Evolutionary conservation across 306 rosid species (phyloP), one percentile per base, ranked within the genome.

Genomic region (Hippophae rhamnoides): DNA sequence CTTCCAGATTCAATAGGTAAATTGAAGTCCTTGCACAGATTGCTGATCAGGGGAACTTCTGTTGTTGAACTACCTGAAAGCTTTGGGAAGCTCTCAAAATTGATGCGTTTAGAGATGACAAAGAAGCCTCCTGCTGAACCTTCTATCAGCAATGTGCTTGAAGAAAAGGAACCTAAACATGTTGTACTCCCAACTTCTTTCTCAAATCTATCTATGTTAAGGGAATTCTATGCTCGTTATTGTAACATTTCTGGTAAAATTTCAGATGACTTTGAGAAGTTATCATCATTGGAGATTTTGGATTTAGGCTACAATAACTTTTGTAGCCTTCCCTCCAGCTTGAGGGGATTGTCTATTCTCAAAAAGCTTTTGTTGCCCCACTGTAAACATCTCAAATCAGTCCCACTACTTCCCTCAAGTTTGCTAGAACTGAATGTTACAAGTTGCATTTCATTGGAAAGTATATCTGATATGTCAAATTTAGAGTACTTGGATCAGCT

Each of bases 391-490:
- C 75, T 81, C 60, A 62, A 43, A 55, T 70, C 79, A 64, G 71
- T 86, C 9, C 95, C 95, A 41, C 57, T 78, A 26, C 86, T 83
- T 79, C 90, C 95, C 61, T 70, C 95, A 7, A 76, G 85, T 66
- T 71, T 86, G 80, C 8, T 63, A 38, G 41, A 25, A 71, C 51
- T 86, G 54, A 61, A 79, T 43, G 70, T 59, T 63, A 78, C 81
- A 43, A 68, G 81, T 68, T 83, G 87, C 31, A 72, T 18, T 12
- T 51, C 76, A 47, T 61, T 86, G 53, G 84, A 79, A 63, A 72
- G 47, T 26, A 60, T 83, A 6, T 61, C 68, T 12, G 86, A 81
- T 60, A 12, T 86, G 48, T 79, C 95, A 53, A 71, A 77, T 59
- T 68, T 86, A 51, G 69, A 57, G 42, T 69, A 63, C 47, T 73